phyloP scores from a whole-genome alignment of 2,329 filamentous ascomycete species.

The Penicillium sp. region DNA sequence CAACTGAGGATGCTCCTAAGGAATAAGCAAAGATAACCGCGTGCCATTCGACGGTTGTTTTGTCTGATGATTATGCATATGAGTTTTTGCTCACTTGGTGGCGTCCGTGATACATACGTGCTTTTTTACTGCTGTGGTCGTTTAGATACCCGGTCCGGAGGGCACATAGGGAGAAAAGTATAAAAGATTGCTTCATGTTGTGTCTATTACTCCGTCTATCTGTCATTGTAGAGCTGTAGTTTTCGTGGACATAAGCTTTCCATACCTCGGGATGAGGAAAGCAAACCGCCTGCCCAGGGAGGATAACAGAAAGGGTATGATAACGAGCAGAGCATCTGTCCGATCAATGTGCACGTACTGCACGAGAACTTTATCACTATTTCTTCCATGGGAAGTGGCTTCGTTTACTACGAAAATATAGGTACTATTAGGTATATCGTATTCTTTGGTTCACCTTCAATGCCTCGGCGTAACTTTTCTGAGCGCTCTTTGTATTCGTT shows the following conservation, averaged over 20 bases:
- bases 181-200: not conserved
- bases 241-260: no score
- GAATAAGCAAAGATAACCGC: slow-evolving; percentile 24
- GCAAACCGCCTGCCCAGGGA: no score
- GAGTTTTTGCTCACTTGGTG: slow-evolving; percentile 21
- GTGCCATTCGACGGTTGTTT: slow-evolving; percentile 9
- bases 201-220: not conserved
- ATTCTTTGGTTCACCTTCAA: not conserved
- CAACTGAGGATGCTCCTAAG: slow-evolving; percentile 11
- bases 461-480: not conserved
- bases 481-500: not conserved
- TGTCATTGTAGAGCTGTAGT: no score
- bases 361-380: no score
- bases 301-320: no score
- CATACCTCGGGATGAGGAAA: no score
- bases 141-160: slow-evolving; percentile 25
- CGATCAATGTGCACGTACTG: no score
- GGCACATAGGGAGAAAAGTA: slow-evolving; percentile 7
- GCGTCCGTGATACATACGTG: slow-evolving; percentile 28
- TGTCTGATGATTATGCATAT: slow-evolving; percentile 18
- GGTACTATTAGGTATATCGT: not conserved
- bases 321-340: no score
- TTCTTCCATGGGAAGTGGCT: not conserved
- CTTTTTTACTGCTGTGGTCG: slow-evolving; percentile 13
- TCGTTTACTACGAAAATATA: not conserved